Evolutionary conservation across 1,139 yeast species (phyloP), one percentile per base, ranked within the genome.

Genomic region (Keqinozyma sinolaborantium): DNA sequence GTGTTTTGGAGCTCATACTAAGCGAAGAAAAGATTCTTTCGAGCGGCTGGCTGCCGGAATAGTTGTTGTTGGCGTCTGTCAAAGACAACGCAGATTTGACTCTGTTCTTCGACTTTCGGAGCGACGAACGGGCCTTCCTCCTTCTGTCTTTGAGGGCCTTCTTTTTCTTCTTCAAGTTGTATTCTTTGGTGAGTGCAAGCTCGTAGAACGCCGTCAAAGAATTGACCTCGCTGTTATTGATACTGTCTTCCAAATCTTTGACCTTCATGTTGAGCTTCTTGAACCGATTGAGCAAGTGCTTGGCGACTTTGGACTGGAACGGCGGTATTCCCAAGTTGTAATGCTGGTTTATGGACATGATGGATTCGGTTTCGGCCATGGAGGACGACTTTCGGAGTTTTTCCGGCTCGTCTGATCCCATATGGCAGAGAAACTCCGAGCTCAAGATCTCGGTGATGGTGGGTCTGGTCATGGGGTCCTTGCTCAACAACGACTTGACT

Each of bases 171-270:
- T 66, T 68, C 34, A 57, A 58, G 13, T 53, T 42, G 31, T 60
- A 62, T 42, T 83, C 94, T 31, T 73, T 69, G 24, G 86, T 90
- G 13, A 86, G 60, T 10, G 83, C 59, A 10, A 92, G 63, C 28
- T 81, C 83, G 83, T 95, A 92, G 38, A 85, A 69, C 0, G 95
- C 97, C n/a, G 90, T 80, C 15, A 86, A 59, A 0, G 88, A 68
- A 51, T 86, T 95, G 60, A 88, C 80, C 35, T 79, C 78, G 32
- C 74, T 74, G 33, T 74, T 66, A 14, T 62, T 49, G 2, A 90
- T 80, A 14, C 85, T 77, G 4, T 71, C 67, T 40, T 79, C 79
- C 23, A 92, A 60, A 4, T 70, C 62, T 7, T 79, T 83, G 7
- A 76, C 66, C 48, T 86, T 88, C 28, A 90, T 64, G 14, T 88